Conservation (phyloP, 2,329 filamentous ascomycete genomes). For the Trichocomaceae sp. region DNA sequence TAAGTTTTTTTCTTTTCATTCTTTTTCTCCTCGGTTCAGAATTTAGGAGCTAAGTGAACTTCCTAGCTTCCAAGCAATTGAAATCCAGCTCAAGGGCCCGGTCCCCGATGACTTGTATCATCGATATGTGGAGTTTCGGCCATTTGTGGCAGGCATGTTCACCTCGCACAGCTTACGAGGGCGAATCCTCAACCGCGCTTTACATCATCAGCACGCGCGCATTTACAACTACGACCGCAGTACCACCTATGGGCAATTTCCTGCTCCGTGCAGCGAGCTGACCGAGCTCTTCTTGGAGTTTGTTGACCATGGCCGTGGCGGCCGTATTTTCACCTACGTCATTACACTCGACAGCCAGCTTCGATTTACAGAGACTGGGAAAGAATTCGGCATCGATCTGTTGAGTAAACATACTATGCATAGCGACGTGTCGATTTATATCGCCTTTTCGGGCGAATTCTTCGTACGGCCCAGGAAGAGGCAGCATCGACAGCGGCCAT, state of each 20-base stretch:
- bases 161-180: conserved; percentile 69
- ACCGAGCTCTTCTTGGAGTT: conserved; percentile 77
- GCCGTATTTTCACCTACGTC: conserved; percentile 85
- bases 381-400: conserved; percentile 90
- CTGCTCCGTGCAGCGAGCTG: conserved; percentile 61
- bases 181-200: conserved; percentile 70
- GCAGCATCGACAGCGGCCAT: conserved; percentile 38
- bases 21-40: no score
- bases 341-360: conserved; percentile 79
- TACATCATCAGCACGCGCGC: conserved; percentile 83
- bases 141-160: conserved; percentile 87
- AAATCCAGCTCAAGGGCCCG: conserved; percentile 80
- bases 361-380: conserved; percentile 90
- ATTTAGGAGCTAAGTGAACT: not conserved
- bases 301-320: conserved; percentile 77
- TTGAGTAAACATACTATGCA: conserved; percentile 97
- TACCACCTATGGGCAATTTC: conserved; percentile 66
- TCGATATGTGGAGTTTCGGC: conserved; percentile 86
- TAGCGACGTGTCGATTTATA: conserved; percentile 82
- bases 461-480: conserved; percentile 65
- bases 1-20: no score
- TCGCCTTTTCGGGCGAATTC: conserved; percentile 89
- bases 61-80: conserved; percentile 79
- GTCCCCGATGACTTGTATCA: conserved; percentile 77
- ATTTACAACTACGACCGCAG: conserved; percentile 81